Conservation (phyloP, 2,329 filamentous ascomycete genomes). For the Monascus ruber region DNA sequence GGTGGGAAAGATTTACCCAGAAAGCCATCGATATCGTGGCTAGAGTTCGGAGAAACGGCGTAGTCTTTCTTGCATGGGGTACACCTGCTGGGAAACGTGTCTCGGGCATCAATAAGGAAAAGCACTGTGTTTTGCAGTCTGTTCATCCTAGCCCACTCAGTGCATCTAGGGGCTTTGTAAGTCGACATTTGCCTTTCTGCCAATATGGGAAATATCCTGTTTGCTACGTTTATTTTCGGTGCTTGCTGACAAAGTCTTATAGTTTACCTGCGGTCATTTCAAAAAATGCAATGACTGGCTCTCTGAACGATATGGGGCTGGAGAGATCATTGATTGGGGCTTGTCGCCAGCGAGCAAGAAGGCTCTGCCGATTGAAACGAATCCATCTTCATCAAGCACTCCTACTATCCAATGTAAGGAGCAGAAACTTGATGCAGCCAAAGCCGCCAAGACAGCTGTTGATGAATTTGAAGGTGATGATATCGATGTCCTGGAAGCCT, state of each 20-base stretch:
- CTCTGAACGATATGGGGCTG: slow-evolving; percentile 61
- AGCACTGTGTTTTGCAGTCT: slow-evolving; percentile 72
- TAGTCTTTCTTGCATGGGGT: slow-evolving; percentile 95
- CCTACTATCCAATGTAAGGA: slow-evolving; percentile 1
- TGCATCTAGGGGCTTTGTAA: slow-evolving; percentile 64
- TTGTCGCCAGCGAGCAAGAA: slow-evolving; percentile 27
- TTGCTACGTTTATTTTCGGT: background rate
- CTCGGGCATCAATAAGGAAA: slow-evolving; percentile 56
- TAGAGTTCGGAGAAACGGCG: slow-evolving; percentile 62
- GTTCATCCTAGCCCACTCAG: slow-evolving; percentile 92
- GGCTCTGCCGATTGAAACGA: slow-evolving; percentile 9
- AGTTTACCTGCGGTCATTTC: slow-evolving; percentile 36
- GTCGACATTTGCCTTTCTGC: slow-evolving; percentile 14
- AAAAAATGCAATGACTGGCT: slow-evolving; percentile 56
- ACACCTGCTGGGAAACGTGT: slow-evolving; percentile 72
- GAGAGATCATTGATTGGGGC: slow-evolving; percentile 77
- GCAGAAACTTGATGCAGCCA: slow-evolving; percentile 7
- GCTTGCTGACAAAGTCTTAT: background rate
- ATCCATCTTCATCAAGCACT: slow-evolving; percentile 6
- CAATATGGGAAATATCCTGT: too few relatives aligned
- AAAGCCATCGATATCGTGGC: slow-evolving; percentile 80
- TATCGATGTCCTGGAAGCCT: slow-evolving; percentile 30
- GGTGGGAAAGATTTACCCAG: slow-evolving; percentile 91
- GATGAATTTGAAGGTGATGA: slow-evolving; percentile 32
- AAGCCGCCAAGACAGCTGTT: slow-evolving; percentile 9